Conservation (phyloP, 805 yeast genomes). For the Saccharomycopsis capsularis region DNA sequence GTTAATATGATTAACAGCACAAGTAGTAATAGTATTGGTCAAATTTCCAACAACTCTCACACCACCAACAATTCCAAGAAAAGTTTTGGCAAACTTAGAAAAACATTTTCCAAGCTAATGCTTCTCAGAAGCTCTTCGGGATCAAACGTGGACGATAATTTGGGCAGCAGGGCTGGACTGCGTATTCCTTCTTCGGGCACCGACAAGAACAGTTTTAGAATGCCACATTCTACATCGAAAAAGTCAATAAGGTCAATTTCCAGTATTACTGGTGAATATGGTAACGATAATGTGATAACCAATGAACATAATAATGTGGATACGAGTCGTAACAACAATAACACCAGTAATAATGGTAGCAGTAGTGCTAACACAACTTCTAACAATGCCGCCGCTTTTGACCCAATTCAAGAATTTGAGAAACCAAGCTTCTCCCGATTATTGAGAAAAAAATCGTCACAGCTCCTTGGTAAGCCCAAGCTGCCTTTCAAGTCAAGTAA, state of each 20-base stretch:
- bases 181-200: constrained; percentile 6
- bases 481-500: constrained; percentile 9
- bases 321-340: background rate
- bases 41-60: constrained; percentile 11
- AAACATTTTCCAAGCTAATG: constrained; percentile 18
- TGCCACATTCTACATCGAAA: constrained; percentile 11
- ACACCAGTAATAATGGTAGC: background rate
- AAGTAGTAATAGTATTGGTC: constrained; percentile 18
- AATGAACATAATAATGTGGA: background rate
- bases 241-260: constrained; percentile 15
- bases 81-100: constrained; percentile 18
- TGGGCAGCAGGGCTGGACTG: constrained; percentile 3
- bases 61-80: constrained; percentile 12
- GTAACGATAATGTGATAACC: background rate
- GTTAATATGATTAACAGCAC: constrained; percentile 14
- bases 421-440: constrained; percentile 21
- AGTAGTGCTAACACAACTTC: background rate
- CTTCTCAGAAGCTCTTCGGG: constrained; percentile 15
- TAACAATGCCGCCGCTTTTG: background rate
- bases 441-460: constrained; percentile 21
- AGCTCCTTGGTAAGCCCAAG: constrained; percentile 15
- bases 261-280: constrained; percentile 6
- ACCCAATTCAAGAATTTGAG: constrained; percentile 2
- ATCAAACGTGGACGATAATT: constrained; percentile 8
- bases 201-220: constrained; percentile 1